Percentiles rank a stretch among this genome's conserved stretches.
These are phyloP conservation scores for Thelonectria blattea DNA, from an alignment of 2,329 filamentous ascomycete species.

Conservation along the genomic window DNA sequence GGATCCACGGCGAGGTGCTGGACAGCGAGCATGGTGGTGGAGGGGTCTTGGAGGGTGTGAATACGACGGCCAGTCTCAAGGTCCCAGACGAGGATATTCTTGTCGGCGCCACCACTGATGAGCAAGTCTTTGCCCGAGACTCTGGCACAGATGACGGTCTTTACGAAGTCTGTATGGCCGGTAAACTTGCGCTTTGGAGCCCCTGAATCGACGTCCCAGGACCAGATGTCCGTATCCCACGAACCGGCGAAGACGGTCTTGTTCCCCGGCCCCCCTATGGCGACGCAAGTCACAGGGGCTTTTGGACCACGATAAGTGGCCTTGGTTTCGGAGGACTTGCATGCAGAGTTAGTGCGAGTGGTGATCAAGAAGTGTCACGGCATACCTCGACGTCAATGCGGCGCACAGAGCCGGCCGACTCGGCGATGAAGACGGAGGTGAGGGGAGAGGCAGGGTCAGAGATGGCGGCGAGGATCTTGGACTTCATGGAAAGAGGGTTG, in stretches of 20 bases:
- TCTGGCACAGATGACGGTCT: slow-evolving; percentile 70
- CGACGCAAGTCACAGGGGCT: slow-evolving; percentile 80
- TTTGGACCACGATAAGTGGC: slow-evolving; percentile 72
- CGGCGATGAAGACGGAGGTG: slow-evolving; percentile 76
- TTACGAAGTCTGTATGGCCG: slow-evolving; percentile 92
- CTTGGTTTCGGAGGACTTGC: slow-evolving; percentile 42
- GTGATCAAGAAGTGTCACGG: background rate
- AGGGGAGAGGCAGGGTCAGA: slow-evolving; percentile 67
- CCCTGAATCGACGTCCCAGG: slow-evolving; percentile 72
- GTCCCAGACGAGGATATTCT: slow-evolving; percentile 86
- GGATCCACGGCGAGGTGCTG: slow-evolving; percentile 82
- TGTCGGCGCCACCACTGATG: slow-evolving; percentile 78
- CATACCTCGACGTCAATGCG: slow-evolving; percentile 76
- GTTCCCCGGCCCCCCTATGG: slow-evolving; percentile 63
- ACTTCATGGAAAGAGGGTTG: slow-evolving; percentile 77
- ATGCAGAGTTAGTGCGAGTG: background rate
- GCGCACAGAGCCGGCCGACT: slow-evolving; percentile 83
- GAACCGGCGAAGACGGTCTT: slow-evolving; percentile 80
- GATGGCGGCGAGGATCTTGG: slow-evolving; percentile 81
- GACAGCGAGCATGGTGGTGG: slow-evolving; percentile 74
- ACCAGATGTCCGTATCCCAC: slow-evolving; percentile 94
- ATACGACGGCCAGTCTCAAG: slow-evolving; percentile 69
- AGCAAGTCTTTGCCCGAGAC: slow-evolving; percentile 68
- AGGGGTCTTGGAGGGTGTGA: slow-evolving; percentile 78
- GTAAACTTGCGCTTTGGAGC: slow-evolving; percentile 64